A percentile compares a stretch with the other conserved stretches of the same genome.
These are phyloP conservation scores for Barnettozyma hawaiiensis DNA, from an alignment of 1,139 yeast species.

Conservation along the genomic window DNA sequence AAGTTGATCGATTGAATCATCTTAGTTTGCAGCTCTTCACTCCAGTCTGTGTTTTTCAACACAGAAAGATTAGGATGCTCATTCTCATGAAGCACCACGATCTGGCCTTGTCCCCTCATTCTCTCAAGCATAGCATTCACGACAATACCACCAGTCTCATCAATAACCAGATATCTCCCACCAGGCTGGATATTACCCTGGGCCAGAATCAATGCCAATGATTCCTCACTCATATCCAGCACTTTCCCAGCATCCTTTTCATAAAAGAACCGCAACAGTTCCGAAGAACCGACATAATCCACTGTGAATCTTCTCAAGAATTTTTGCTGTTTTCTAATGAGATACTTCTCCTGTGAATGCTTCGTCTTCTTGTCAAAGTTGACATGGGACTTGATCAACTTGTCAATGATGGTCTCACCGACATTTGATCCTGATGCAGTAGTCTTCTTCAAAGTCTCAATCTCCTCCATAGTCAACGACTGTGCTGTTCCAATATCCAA, in stretches of 20 bases:
- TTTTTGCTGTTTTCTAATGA: conserved; percentile 87
- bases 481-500: conserved; percentile 76
- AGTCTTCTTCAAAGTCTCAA: conserved; percentile 68
- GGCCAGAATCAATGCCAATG: conserved; percentile 69
- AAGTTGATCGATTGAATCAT: conserved; percentile 70
- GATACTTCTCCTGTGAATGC: conserved; percentile 85
- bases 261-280: conserved; percentile 63
- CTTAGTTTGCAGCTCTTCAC: conserved; percentile 44
- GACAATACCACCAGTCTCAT: conserved; percentile 85
- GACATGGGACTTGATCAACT: conserved; percentile 75
- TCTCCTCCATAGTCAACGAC: conserved; percentile 65
- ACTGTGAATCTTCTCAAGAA: conserved; percentile 81
- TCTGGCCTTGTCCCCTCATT: conserved; percentile 77
- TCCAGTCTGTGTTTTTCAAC: conserved; percentile 58
- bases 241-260: conserved; percentile 70
- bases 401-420: conserved; percentile 79
- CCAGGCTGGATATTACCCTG: conserved; percentile 83
- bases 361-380: conserved; percentile 86
- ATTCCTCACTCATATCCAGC: conserved; percentile 80
- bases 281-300: conserved; percentile 72
- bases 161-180: conserved; percentile 80
- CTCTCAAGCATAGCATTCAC: conserved; percentile 84
- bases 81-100: conserved; percentile 80
- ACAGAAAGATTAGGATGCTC: conserved; percentile 84
- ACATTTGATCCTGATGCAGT: conserved; percentile 57